phyloP scores from a whole-genome alignment of 192 early-diverging fungal species.

The Coemansia sp. region DNA sequence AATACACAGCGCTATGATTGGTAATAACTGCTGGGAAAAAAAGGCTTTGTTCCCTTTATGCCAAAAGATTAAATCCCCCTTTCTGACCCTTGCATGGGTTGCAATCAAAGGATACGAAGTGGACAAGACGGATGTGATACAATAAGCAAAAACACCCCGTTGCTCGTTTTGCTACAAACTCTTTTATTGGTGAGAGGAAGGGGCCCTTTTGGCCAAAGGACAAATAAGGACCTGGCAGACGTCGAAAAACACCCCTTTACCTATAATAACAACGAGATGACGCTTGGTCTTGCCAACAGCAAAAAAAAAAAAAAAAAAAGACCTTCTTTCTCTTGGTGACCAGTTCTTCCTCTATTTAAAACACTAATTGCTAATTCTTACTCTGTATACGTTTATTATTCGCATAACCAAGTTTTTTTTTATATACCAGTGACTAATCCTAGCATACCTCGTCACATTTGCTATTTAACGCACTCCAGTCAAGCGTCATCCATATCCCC shows the following conservation, averaged over 20 bases:
- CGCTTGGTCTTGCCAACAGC: neutral
- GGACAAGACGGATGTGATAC: neutral
- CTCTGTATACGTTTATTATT: neutral
- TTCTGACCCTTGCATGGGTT: neutral
- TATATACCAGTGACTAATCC: neutral
- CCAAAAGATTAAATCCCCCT: neutral
- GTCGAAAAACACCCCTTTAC: neutral
- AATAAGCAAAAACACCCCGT: neutral
- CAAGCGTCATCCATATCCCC: neutral
- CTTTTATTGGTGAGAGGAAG: neutral
- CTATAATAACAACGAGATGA: neutral
- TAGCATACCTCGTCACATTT: neutral
- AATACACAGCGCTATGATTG: neutral
- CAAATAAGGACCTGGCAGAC: neutral
- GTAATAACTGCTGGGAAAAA: neutral
- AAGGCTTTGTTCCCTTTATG: neutral
- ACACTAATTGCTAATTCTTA: neutral
- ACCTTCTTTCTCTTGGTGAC: neutral
- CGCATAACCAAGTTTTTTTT: neutral
- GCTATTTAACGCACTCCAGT: neutral
- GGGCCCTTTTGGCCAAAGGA: conserved; percentile 2
- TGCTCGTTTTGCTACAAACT: neutral
- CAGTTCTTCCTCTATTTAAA: neutral
- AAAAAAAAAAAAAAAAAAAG: neutral
- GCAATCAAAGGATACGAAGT: neutral